These are phyloP conservation scores for Fraxinus paxiana DNA, from an alignment of 305 asterid genomes.

Conservation along the genomic window DNA sequence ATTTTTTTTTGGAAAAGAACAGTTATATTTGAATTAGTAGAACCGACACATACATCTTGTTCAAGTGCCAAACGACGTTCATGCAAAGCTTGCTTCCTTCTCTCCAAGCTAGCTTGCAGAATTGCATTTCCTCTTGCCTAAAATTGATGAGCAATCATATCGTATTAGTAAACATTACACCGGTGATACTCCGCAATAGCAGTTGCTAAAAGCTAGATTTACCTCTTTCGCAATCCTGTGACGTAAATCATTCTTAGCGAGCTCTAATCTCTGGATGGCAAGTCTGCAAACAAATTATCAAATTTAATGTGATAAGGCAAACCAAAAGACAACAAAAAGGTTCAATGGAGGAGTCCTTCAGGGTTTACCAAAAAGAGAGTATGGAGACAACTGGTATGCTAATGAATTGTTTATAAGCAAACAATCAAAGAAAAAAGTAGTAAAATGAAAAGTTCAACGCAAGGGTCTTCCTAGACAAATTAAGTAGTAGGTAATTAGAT, in stretches of 20 bases:
- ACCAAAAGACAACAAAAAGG: background rate
- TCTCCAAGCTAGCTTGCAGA: conserved; percentile 98
- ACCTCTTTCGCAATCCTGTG: conserved; percentile 98
- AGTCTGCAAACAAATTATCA: conserved; percentile 50
- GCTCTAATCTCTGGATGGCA: conserved; percentile 94
- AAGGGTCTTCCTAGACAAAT: background rate
- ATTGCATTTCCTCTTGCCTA: conserved; percentile 98
- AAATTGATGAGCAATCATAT: conserved; percentile 25
- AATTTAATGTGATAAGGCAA: conserved; percentile 21
- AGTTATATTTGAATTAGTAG: background rate
- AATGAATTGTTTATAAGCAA: background rate
- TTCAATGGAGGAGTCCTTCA: conserved; percentile 1
- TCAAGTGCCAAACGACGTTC: conserved; percentile 98
- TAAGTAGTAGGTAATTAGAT: background rate
- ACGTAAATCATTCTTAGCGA: conserved; percentile 83
- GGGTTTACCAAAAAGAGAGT: background rate
- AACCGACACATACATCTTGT: conserved; percentile 69
- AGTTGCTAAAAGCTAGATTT: conserved; percentile 22
- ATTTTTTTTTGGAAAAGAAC: background rate
- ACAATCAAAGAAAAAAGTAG: conserved; percentile 4
- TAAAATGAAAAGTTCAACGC: background rate
- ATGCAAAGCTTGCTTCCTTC: conserved; percentile 97
- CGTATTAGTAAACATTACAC: conserved; percentile 21
- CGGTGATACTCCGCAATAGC: background rate
- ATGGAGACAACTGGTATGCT: background rate